Base-by-base conservation (phyloP, 148 eudicot genomes). In the Pouteria glomerata region DNA sequence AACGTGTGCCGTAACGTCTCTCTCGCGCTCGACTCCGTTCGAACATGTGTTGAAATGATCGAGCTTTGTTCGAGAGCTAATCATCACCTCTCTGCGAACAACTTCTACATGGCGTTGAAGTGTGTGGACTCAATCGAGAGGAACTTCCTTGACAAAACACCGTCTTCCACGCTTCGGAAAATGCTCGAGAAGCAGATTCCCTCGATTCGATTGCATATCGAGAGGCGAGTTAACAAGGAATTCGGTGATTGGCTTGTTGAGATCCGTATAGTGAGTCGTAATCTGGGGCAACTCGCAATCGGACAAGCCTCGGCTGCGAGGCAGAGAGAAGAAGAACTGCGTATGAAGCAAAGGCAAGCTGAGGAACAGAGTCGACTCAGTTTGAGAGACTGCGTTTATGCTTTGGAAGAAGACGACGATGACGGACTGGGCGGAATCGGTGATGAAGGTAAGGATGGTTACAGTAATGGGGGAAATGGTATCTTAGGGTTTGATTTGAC, bases 161-260 rank as follows among this genome's bases (percentile, higher is more conserved):
- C 98, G 13, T 87, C 91, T 7, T 63, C 82, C 35, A 86, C 96
- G 31, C 53, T 94, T 52, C 74, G 77, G 59, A 64, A 82, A 31
- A 94, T 94, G 98, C 63, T 94, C 23, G 93, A 86, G 81, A 81
- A 80, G 73, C 81, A 79, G 81, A 89, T 91, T 59, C 96, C 97
- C n/a, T 84, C 80, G 33, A 84, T 94, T 66, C 79, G 97, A 52
- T 79, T 73, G 15, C 85, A 87, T 35, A 92, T 88, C 11, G 93
- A 91, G 78, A 78, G 87, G 79, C 82, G 79, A 61, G 85, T 90
- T 30, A 87, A 80, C 56, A 87, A 88, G 67, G 97, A 95, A 72
- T 86, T 95, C 35, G 90, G 93, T 0, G 96, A 95, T 69, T 95
- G 98, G 98, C 72, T 95, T 12, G 98, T 95, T 2, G 96, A 95